Evolutionary conservation across 441 rosid species (phyloP).

Genomic region (Populus tomentosa): DNA sequence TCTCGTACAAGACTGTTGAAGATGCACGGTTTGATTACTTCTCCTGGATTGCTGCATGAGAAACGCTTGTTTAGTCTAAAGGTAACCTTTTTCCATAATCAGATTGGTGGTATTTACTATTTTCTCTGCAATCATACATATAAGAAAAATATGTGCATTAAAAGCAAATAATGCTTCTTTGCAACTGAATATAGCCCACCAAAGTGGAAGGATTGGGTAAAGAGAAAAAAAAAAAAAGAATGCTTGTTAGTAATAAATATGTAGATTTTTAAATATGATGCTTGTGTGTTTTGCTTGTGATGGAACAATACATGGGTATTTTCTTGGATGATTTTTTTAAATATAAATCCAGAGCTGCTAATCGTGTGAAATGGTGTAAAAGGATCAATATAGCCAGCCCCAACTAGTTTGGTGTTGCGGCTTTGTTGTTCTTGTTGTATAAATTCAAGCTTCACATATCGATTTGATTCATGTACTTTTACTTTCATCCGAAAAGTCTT

Average conservation of each 20-base stretch:
- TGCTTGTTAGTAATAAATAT: background rate
- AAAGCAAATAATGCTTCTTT: background rate
- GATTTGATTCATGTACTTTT: background rate
- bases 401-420: background rate
- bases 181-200: background rate
- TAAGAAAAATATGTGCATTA: background rate
- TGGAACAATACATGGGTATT: background rate
- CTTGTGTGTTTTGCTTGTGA: background rate
- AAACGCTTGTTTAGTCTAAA: slow-evolving; percentile 60
- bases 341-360: background rate
- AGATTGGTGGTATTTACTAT: background rate
- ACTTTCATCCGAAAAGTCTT: background rate
- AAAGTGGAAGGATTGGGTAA: background rate
- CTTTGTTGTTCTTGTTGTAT: background rate
- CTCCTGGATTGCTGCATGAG: slow-evolving; percentile 40
- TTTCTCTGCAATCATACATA: background rate
- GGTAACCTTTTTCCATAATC: slow-evolving; percentile 35
- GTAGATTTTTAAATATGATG: background rate
- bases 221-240: background rate
- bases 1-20: slow-evolving; percentile 53
- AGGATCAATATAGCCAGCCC: background rate
- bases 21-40: slow-evolving; percentile 57
- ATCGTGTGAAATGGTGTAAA: background rate
- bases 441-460: background rate
- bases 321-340: no score